phyloP scores from a whole-genome alignment of 129 eudicot species.

The Oenanthe sinensis region DNA sequence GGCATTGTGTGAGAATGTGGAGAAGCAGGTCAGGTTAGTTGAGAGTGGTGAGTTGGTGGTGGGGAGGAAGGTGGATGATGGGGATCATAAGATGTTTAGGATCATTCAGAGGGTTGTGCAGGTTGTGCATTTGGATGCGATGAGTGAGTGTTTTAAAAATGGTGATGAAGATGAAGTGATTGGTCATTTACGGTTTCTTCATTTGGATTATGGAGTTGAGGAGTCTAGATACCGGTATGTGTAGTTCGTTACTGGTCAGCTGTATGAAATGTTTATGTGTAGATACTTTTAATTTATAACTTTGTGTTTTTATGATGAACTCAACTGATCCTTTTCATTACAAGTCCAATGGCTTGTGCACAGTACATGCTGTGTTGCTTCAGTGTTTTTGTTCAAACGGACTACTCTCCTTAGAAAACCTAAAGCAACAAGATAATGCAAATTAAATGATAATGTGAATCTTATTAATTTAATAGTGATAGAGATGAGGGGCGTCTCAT shows the following conservation, averaged over 20 bases:
- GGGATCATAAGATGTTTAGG: slow-evolving; percentile 34
- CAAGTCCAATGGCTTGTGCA: not conserved
- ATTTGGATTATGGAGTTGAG: slow-evolving; percentile 55
- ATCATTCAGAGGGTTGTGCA: slow-evolving; percentile 59
- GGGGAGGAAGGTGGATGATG: slow-evolving; percentile 51
- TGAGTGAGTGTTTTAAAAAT: slow-evolving; percentile 51
- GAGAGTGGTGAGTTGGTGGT: slow-evolving; percentile 48
- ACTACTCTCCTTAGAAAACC: not conserved
- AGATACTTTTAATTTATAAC: not conserved
- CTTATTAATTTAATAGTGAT: not conserved
- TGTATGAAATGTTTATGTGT: not conserved
- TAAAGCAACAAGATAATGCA: not conserved
- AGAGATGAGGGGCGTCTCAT: not conserved
- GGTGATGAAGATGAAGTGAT: slow-evolving; percentile 52
- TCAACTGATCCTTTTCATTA: not conserved
- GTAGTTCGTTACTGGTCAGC: not conserved
- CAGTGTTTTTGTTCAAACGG: not conserved
- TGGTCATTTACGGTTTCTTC: slow-evolving; percentile 70
- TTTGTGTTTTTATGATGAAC: not conserved
- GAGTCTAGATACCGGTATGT: slow-evolving; percentile 81
- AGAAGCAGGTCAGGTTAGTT: slow-evolving; percentile 40
- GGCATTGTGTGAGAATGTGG: slow-evolving; percentile 57
- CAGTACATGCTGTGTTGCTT: not conserved
- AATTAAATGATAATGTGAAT: not conserved
- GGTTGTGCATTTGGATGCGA: slow-evolving; percentile 67